A percentile compares a stretch with the other conserved stretches of the same genome.
Conservation (phyloP, 495 filamentous ascomycete genomes). For the Hyaloscypha finlandica region DNA sequence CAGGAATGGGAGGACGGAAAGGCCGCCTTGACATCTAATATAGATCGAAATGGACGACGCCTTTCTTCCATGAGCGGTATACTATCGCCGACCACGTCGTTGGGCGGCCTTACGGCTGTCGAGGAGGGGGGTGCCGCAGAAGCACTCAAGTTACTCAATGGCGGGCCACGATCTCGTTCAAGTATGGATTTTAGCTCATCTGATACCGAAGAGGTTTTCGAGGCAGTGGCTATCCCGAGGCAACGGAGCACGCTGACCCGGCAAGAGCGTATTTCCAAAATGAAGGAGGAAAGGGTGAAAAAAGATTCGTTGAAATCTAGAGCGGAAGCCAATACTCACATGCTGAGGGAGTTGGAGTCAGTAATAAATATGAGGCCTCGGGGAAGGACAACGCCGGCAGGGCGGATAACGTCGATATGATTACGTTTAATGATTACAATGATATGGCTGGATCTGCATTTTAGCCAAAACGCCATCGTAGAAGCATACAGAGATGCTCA, state of each 20-base stretch:
- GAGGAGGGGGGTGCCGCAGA: slow-evolving; percentile 78
- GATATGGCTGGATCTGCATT: not conserved
- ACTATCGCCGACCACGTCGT: slow-evolving; percentile 74
- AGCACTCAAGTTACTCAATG: slow-evolving; percentile 74
- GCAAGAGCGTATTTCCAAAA: slow-evolving; percentile 85
- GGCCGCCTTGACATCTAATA: slow-evolving; percentile 68
- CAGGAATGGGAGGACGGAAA: slow-evolving; percentile 92
- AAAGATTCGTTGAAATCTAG: slow-evolving; percentile 69
- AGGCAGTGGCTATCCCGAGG: slow-evolving; percentile 78
- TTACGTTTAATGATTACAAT: slow-evolving; percentile 23
- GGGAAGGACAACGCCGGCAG: slow-evolving; percentile 38
- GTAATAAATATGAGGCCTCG: slow-evolving; percentile 76
- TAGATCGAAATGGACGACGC: slow-evolving; percentile 70
- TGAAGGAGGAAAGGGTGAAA: slow-evolving; percentile 80
- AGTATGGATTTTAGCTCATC: slow-evolving; percentile 44
- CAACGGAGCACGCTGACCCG: slow-evolving; percentile 74
- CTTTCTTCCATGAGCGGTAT: slow-evolving; percentile 70
- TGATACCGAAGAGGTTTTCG: slow-evolving; percentile 81
- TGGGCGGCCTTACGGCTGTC: slow-evolving; percentile 83
- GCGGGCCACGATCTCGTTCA: slow-evolving; percentile 48
- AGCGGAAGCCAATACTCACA: slow-evolving; percentile 75
- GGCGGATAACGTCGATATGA: slow-evolving; percentile 36
- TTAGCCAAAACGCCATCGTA: not conserved
- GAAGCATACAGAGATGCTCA: not conserved
- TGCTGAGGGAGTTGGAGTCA: slow-evolving; percentile 89